These are phyloP conservation scores for Metschnikowia similis DNA, from an alignment of 805 yeast species.

Conservation along the genomic window DNA sequence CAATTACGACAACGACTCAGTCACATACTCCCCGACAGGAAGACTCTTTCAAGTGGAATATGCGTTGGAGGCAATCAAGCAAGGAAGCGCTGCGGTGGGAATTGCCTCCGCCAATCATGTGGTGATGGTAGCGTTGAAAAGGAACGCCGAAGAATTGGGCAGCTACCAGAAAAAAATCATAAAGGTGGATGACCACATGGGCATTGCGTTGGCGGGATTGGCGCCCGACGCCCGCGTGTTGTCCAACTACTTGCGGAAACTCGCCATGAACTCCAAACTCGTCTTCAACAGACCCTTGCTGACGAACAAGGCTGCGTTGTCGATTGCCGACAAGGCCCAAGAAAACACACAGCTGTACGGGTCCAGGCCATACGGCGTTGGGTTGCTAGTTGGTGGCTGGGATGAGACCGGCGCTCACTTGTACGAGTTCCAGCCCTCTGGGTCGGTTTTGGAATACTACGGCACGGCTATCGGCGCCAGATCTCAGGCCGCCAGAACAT, in stretches of 20 bases:
- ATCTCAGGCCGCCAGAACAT: constrained; percentile 97
- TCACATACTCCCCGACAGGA: constrained; percentile 95
- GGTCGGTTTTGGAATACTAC: constrained; percentile 82
- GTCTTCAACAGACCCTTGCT: constrained; percentile 83
- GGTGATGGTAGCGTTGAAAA: constrained; percentile 86
- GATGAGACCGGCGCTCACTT: constrained; percentile 95
- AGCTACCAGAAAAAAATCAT: constrained; percentile 93
- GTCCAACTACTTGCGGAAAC: constrained; percentile 83
- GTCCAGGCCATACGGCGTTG: constrained; percentile 97
- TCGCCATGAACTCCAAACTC: constrained; percentile 83
- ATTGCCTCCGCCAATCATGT: constrained; percentile 81
- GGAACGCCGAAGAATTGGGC: constrained; percentile 96
- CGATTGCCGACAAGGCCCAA: constrained; percentile 96
- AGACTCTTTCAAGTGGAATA: constrained; percentile 78
- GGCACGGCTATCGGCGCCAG: constrained; percentile 98
- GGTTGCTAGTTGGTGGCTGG: constrained; percentile 81
- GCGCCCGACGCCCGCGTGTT: constrained; percentile 98
- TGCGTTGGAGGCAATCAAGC: constrained; percentile 93
- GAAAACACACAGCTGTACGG: constrained; percentile 94
- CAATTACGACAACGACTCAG: constrained; percentile 97
- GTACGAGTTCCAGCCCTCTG: constrained; percentile 94
- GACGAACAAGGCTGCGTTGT: constrained; percentile 73
- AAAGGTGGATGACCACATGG: constrained; percentile 89
- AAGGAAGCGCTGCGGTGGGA: constrained; percentile 97
- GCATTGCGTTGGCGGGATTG: constrained; percentile 92